Conservation (phyloP, 176 grass and related monocot species). For the Puya raimondii region DNA sequence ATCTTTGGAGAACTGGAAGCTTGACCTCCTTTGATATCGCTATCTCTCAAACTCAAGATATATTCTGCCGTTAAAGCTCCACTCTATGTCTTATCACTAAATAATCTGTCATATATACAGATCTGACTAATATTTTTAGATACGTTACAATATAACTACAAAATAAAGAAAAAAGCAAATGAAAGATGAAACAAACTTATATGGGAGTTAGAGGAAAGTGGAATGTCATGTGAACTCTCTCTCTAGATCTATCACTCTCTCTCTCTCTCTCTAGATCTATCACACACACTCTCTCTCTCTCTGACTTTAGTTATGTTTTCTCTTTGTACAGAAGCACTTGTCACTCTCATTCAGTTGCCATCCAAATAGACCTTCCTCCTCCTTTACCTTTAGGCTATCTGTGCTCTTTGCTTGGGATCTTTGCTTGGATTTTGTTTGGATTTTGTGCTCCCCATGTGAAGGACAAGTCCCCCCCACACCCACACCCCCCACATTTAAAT, state of each 20-base stretch:
- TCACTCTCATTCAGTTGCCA: conserved; percentile 15
- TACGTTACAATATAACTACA: no score
- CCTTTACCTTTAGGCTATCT: conserved; percentile 10
- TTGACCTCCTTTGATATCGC: no score
- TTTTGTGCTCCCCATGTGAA: conserved; percentile 29
- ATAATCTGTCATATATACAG: no score
- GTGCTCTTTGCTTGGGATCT: conserved; percentile 22
- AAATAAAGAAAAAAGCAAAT: background rate
- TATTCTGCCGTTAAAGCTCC: no score
- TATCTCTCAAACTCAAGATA: no score
- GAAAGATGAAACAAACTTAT: background rate
- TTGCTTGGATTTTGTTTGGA: conserved; percentile 27
- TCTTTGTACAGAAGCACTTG: conserved; percentile 1
- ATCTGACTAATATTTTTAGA: no score
- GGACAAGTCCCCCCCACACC: background rate
- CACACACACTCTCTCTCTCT: background rate
- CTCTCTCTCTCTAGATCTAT: background rate
- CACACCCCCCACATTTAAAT: no score
- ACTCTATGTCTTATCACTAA: no score
- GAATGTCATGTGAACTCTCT: conserved; percentile 13
- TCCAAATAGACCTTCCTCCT: conserved; percentile 14
- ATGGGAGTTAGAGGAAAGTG: conserved; percentile 16
- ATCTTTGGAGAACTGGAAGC: no score
- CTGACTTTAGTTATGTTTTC: conserved; percentile 5
- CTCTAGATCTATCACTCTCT: background rate